Base-by-base conservation (phyloP, 2,329 filamentous ascomycete genomes). In the Truncatella angustata region DNA sequence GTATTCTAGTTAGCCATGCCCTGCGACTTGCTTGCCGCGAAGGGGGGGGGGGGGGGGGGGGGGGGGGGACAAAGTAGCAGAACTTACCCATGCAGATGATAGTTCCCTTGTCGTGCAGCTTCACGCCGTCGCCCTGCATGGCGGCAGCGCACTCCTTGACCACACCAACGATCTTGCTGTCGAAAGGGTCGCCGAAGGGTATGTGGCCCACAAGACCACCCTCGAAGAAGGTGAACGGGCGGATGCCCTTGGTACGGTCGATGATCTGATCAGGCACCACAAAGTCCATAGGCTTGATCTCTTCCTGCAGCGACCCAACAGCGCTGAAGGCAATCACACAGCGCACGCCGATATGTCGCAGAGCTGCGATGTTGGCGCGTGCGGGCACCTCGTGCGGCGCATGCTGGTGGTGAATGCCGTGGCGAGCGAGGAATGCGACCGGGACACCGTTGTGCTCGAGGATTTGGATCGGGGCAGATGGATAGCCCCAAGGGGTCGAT, bases 341-440 rank as follows among this genome's bases (percentile, higher is more conserved):
- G 65, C 92, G 86, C 42, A 97, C 94, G 60, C 94, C 94, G 55
- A 99, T 79, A 63, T 84, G 86, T 59, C 94, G 87, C 57, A 99
- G 80, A n/a, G 94, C 94, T n/a, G 94, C 93, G 65, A 99, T 96
- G 77, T 97, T 99, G 72, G 94, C 94, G 58, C 90, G 90, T 59
- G 86, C 84, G 54, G 92, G 91, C n/a, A 99, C 89, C 73, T 99
- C 94, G 67, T 97, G 92, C 0, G 94, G 94, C 5, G 92, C 91
- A 60, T 89, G 80, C 72, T 97, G 83, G 76, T 99, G 94, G 81
- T 94, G 80, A 11, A 85, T 69, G 59, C 94, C 94, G 73, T 99
- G 94, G 40, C 94, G 91, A 57, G 92, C 91, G 61, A 99, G 84
- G 78, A 99, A 99, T 51, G 94, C 94, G 57, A 99, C 83, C 56